These are phyloP conservation scores for Wallacemonas collosoma DNA, from an alignment of 208 protist species.

Conservation along the genomic window DNA sequence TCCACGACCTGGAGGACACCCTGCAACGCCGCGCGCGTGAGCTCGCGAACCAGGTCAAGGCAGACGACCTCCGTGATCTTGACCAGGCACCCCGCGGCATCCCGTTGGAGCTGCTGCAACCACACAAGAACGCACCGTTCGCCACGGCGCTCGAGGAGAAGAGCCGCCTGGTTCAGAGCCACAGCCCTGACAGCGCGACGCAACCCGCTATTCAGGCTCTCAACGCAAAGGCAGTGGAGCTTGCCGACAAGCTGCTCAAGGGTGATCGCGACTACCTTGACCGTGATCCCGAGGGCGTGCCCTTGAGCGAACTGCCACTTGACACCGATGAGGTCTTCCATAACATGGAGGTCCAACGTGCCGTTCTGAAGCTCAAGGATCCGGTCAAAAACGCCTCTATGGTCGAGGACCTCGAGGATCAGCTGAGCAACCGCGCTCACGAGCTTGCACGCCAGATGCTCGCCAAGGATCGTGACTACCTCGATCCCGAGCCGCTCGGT, in stretches of 20 bases:
- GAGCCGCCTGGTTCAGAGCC: constrained; percentile 18
- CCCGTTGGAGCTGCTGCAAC: constrained; percentile 64
- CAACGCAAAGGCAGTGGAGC: constrained; percentile 43
- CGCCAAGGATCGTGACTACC: constrained; percentile 53
- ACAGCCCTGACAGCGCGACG: constrained; percentile 16
- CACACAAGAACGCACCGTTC: constrained; percentile 62
- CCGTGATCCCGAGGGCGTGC: constrained; percentile 68
- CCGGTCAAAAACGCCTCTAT: constrained; percentile 37
- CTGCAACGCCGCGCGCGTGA: constrained; percentile 55
- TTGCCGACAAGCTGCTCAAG: constrained; percentile 51
- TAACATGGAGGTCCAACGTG: constrained; percentile 62
- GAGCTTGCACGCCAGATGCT: constrained; percentile 44
- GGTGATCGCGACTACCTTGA: constrained; percentile 73
- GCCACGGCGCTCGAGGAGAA: constrained; percentile 45
- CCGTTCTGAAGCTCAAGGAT: constrained; percentile 49
- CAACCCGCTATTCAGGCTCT: constrained; percentile 36
- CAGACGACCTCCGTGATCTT: constrained; percentile 50
- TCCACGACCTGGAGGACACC: constrained; percentile 53
- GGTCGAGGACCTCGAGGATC: constrained; percentile 62
- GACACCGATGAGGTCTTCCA: constrained; percentile 64
- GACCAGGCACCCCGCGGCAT: constrained; percentile 50
- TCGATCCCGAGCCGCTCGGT: constrained; percentile 55
- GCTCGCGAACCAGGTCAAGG: constrained; percentile 53
- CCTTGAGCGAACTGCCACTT: constrained; percentile 48
- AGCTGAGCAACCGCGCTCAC: constrained; percentile 61